A percentile compares a stretch with the other conserved stretches of the same genome.
Conservation (phyloP, 2,329 filamentous ascomycete genomes). For the Colletotrichum plurivorum region DNA sequence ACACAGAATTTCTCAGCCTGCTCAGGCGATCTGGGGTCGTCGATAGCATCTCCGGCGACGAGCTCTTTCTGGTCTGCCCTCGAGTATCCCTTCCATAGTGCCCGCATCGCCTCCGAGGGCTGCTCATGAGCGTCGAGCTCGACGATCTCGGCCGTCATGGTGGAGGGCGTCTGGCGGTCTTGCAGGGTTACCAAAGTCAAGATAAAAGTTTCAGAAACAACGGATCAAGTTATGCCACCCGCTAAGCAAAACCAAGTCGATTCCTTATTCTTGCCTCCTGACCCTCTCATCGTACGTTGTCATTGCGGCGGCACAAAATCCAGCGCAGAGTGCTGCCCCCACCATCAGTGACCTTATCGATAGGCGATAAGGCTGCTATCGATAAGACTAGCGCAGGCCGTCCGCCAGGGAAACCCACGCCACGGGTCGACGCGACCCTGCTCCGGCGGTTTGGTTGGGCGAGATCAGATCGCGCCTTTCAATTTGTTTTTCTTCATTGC, state of each 20-base stretch:
- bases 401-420: slow-evolving; percentile 34
- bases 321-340: slow-evolving; percentile 29
- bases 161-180: not conserved
- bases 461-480: slow-evolving; percentile 39
- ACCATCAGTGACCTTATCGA: slow-evolving; percentile 36
- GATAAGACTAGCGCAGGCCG: slow-evolving; percentile 11
- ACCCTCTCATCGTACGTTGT: slow-evolving; percentile 30
- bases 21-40: slow-evolving; percentile 57
- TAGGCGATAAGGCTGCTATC: slow-evolving; percentile 23
- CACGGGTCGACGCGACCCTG: slow-evolving; percentile 34
- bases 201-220: too few relatives aligned
- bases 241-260: not conserved
- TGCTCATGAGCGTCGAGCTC: slow-evolving; percentile 82
- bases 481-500: slow-evolving; percentile 41
- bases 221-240: not conserved
- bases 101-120: slow-evolving; percentile 78
- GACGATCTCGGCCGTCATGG: slow-evolving; percentile 59
- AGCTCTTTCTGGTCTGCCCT: slow-evolving; percentile 69
- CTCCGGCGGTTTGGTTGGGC: slow-evolving; percentile 35
- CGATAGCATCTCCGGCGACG: slow-evolving; percentile 67
- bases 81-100: slow-evolving; percentile 82
- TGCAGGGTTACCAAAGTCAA: too few relatives aligned
- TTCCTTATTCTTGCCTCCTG: not conserved
- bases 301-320: slow-evolving; percentile 28
- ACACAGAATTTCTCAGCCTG: slow-evolving; percentile 61